Evolutionary conservation across 306 rosid genomes (phyloP).

Genomic region (Quercus alba): DNA sequence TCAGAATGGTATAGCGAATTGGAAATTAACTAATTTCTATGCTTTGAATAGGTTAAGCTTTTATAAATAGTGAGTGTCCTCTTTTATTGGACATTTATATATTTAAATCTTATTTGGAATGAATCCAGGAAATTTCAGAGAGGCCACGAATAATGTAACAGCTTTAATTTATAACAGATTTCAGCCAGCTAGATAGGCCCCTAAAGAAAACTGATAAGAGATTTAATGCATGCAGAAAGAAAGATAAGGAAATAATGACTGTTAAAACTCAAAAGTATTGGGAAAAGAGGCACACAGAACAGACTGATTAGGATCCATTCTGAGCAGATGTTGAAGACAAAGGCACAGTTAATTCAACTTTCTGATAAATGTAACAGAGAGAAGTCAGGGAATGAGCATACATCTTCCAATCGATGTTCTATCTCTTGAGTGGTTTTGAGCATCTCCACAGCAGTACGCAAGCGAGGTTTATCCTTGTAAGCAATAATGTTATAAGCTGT

Average conservation of each 20-base stretch:
- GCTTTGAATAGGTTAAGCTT: no score
- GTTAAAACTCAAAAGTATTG: neutral
- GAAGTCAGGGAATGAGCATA: conserved; percentile 29
- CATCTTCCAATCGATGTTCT: conserved; percentile 58
- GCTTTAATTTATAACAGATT: neutral
- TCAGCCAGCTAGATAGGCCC: neutral
- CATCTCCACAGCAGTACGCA: conserved; percentile 71
- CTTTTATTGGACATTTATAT: neutral
- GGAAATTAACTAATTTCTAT: no score
- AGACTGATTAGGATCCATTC: neutral
- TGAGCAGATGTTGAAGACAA: neutral
- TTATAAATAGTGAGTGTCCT: neutral
- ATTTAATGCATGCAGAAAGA: neutral
- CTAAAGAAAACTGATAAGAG: neutral
- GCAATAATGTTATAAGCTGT: conserved; percentile 68
- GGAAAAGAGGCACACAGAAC: neutral
- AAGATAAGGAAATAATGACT: neutral
- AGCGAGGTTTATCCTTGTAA: conserved; percentile 86
- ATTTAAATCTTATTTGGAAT: neutral
- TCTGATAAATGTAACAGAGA: conserved; percentile 1
- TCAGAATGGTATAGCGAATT: no score
- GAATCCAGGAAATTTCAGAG: neutral
- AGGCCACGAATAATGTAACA: neutral
- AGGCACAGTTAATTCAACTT: neutral
- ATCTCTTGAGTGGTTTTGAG: conserved; percentile 79